Percentiles rank a stretch among this genome's conserved stretches.
Conservation (phyloP, 2,329 filamentous ascomycete species). For the Aureobasidium sp. region DNA sequence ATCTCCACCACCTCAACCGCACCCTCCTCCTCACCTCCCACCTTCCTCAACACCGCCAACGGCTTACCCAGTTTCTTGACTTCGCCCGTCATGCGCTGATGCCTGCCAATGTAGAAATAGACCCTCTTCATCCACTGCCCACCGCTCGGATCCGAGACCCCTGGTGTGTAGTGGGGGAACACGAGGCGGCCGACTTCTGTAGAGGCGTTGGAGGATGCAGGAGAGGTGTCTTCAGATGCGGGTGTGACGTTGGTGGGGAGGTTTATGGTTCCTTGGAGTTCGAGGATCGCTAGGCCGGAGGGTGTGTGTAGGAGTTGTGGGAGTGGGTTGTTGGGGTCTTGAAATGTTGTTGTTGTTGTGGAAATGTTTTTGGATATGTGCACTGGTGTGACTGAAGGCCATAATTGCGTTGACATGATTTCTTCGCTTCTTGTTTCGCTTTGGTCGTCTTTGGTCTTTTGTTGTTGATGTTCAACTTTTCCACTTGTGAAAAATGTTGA, state of each 20-base stretch:
- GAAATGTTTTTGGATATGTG: not conserved
- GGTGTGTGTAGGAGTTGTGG: conserved; percentile 82
- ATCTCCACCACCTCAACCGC: conserved; percentile 80
- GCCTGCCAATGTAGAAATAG: conserved; percentile 77
- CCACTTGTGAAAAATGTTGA: too few species aligned
- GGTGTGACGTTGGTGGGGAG: conserved; percentile 47
- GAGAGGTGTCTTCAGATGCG: conserved; percentile 15
- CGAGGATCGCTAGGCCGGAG: conserved; percentile 77
- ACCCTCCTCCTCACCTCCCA: conserved; percentile 25
- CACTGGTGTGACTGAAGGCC: conserved; percentile 1
- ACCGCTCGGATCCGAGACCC: conserved; percentile 36
- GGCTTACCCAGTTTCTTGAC: conserved; percentile 76
- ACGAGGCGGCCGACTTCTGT: conserved; percentile 62
- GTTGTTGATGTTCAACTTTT: not conserved
- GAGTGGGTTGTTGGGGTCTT: conserved; percentile 48
- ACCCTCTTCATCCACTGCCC: conserved; percentile 83
- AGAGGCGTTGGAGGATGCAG: conserved; percentile 18
- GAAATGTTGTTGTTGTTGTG: not conserved
- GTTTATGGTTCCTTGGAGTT: conserved; percentile 88
- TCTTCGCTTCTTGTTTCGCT: too few species aligned
- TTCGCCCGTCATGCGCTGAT: conserved; percentile 83
- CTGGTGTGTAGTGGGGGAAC: conserved; percentile 64
- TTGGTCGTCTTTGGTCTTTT: not conserved
- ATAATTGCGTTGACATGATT: not conserved
- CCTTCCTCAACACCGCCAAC: conserved; percentile 62